These are phyloP conservation scores for Volutella citrinella DNA, from an alignment of 2,329 filamentous ascomycete genomes.

Conservation along the genomic window DNA sequence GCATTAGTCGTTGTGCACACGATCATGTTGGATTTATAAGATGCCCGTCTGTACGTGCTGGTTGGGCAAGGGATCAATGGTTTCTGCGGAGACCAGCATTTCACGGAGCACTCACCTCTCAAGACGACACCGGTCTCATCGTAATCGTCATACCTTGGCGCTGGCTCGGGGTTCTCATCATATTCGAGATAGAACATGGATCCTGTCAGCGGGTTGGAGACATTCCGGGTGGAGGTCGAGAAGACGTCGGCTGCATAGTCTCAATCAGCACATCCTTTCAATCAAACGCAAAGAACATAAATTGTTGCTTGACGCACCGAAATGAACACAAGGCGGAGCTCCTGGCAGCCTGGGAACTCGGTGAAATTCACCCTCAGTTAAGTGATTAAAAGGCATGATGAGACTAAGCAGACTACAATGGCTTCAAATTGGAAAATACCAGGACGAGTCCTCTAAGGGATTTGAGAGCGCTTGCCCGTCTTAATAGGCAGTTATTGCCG, in stretches of 20 bases:
- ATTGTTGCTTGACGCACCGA: neutral
- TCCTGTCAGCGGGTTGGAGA: conserved; percentile 5
- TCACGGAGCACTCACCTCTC: conserved; percentile 3
- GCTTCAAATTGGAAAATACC: too few species aligned
- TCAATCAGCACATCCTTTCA: neutral
- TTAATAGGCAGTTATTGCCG: too few species aligned
- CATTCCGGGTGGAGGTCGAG: conserved; percentile 1
- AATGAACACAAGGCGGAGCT: conserved; percentile 6
- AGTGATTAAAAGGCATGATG: too few species aligned
- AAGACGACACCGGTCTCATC: conserved; percentile 9
- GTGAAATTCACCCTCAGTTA: conserved; percentile 8
- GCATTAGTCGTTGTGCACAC: neutral
- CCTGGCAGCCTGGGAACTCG: conserved; percentile 9
- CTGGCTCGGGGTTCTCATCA: conserved; percentile 3
- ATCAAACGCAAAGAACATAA: neutral
- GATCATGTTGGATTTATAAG: too few species aligned
- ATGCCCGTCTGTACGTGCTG: too few species aligned
- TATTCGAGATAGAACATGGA: conserved; percentile 9
- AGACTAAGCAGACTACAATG: too few species aligned
- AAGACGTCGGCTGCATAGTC: conserved; percentile 2
- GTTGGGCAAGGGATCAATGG: too few species aligned
- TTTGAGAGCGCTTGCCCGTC: too few species aligned
- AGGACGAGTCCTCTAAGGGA: too few species aligned
- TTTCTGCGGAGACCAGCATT: too few species aligned
- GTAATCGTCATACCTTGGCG: conserved; percentile 9